Base-by-base conservation (phyloP, 768 basidiomycete genomes). In the Hericium coralloides region DNA sequence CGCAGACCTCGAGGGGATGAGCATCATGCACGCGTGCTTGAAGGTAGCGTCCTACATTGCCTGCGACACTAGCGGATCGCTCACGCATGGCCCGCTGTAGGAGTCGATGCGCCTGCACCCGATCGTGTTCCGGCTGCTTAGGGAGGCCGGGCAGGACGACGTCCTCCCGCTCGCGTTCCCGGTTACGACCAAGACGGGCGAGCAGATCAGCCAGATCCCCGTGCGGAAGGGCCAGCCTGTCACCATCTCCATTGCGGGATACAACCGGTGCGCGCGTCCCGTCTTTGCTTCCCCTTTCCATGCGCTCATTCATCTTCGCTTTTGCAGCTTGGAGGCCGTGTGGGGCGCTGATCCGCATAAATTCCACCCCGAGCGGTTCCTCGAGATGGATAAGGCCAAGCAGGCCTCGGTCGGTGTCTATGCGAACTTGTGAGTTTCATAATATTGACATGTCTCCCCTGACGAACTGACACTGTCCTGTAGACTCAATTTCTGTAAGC, bases 41-140 rank as follows among this genome's bases (percentile, higher is more conserved):
- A 61, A 61, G 59, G 60, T 37, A 12, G n/a, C n/a, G 14, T 26
- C 31, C 55, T 15, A 31, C 3, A 15, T 22, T 25, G 18, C 5
- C 3, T 17, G 47, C 15, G 10, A 8, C 8, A 31, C 7, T 15
- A 3, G 6, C 22, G 25, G 15, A 17, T 18, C 52, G 31, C 25
- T 37, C 25, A 25, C 59, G 18, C 47, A 18, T 4, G 25, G 50
- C 10, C 38, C 31, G 38, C 15, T 38, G 26, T 15, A 61, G 60
- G 60, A 61, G 41, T 37, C 58, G 17, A 61, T 61, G 60, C 55
- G 60, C 36, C 36, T 61, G 22, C 58, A 61, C 17, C 60, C 60
- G 7, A 61, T 61, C 20, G 14, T 49, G 25, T 61, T 23, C 36
- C 31, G 50, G 3, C 55, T 60, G 31, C 52, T 41, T 4, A 41